Evolutionary conservation across 345 rosid species (phyloP).

Genomic region (Eucalyptus virginea): DNA sequence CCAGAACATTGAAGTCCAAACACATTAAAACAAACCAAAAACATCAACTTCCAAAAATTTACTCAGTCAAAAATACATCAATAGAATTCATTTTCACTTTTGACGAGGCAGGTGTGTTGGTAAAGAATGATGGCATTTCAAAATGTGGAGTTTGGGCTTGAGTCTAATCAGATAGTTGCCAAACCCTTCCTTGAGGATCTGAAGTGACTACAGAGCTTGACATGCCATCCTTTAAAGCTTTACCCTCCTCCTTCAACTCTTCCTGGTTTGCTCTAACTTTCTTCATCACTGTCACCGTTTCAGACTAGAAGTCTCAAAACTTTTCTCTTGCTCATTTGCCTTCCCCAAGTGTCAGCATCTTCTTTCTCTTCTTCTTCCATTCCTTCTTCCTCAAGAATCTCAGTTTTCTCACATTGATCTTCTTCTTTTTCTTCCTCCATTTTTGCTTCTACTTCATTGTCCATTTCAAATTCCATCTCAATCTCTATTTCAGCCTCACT

Average conservation of each 20-base stretch:
- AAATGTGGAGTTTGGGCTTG: not conserved
- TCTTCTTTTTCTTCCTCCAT: not conserved
- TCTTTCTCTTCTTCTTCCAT: not conserved
- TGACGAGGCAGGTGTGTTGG: not conserved
- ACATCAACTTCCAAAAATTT: not conserved
- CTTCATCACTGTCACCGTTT: accelerated
- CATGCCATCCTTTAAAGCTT: not conserved
- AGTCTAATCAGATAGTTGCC: too few species aligned
- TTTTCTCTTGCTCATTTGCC: not conserved
- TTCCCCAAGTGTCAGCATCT: not conserved
- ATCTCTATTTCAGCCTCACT: not conserved
- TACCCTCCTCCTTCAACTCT: not conserved
- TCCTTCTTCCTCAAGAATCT: not conserved
- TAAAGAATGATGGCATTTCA: not conserved
- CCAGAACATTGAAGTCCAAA: not conserved
- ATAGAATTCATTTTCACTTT: not conserved
- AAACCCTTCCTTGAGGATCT: too few species aligned
- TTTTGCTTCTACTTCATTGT: not conserved
- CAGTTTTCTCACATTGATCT: not conserved
- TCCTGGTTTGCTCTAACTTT: not conserved
- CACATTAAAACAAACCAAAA: not conserved
- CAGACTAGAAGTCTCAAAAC: not conserved
- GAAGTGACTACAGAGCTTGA: accelerated
- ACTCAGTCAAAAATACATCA: not conserved
- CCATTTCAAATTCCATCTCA: not conserved